Base-by-base conservation (phyloP, 768 basidiomycete species). In the Suillus subalutaceus region DNA sequence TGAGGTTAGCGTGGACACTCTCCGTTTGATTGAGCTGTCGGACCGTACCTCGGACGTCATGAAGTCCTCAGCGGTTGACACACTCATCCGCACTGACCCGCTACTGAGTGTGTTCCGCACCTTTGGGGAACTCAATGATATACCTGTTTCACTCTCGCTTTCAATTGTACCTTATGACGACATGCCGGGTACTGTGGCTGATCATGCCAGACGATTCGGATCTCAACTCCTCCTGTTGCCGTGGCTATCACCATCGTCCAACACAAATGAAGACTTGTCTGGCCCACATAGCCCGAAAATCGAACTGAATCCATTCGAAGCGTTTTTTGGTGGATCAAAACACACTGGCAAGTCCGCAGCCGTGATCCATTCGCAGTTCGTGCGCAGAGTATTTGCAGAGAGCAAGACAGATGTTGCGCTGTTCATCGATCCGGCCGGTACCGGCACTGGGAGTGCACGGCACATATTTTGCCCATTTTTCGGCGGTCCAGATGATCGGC, bases 401-500 rank as follows among this genome's bases (percentile, higher is more conserved):
- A 85, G 89, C 18, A 84, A 87, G 3, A 82, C 83, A 12, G 93
- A 98, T 70, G 91, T 96, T 43, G 94, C 90, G 6, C 78, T 99
- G 43, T 96, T 93, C 75, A 85, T 97, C 65, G 97, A 98, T 75
- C 82, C 90, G 32, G 90, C 75, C 72, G 64, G 75, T 20, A 59
- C 68, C 6, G 73, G 77, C 5, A 69, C 75, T 10, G 74, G 67
- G 8, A 75, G 75, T 15, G 61, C 59, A 4, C 82, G 90, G 66
- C 92, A 93, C 68, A 72, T 98, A 37, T 88, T 96, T 75, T 73
- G 96, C 50, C 93, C 96, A 0, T 98, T 97, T 86, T 92, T 94
- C 74, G 97, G 97, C 44, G 97, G 97, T 0, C 89, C 94, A 0
- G 97, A 99, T 74, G 97, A 98, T 74, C 88, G 97, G 1, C 82